A percentile compares a stretch with the other conserved stretches of the same genome.
Evolutionary conservation across 345 rosid genomes (phyloP).

Genomic region (Hibiscus trionum): DNA sequence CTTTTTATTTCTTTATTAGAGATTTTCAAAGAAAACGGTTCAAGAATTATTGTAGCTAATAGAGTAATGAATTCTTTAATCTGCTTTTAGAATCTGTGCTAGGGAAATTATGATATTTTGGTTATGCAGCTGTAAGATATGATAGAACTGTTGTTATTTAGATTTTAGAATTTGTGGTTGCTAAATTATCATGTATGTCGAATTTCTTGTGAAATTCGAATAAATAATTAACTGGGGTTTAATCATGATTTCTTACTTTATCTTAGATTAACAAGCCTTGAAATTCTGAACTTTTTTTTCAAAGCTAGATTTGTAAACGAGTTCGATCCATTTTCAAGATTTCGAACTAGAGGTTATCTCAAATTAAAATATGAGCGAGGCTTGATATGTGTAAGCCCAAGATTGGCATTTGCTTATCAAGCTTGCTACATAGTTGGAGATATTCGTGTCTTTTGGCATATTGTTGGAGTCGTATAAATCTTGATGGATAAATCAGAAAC

Average conservation of each 20-base stretch:
- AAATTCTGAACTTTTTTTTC: background rate
- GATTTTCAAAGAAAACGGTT: background rate
- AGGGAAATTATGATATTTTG: background rate
- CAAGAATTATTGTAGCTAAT: background rate
- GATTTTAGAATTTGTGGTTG: background rate
- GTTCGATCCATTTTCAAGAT: background rate
- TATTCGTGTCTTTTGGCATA: background rate
- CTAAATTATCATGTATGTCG: background rate
- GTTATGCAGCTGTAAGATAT: background rate
- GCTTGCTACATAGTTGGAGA: background rate
- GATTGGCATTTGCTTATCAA: background rate
- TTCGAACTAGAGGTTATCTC: background rate
- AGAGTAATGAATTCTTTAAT: background rate
- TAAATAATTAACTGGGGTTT: background rate
- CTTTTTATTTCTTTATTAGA: background rate
- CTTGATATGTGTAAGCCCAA: too few relatives aligned
- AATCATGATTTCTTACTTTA: background rate
- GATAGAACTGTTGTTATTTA: background rate
- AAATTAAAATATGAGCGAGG: background rate
- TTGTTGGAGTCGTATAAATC: background rate
- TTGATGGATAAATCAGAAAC: background rate
- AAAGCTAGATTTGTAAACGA: background rate
- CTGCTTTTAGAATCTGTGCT: background rate
- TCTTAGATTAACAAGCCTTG: background rate
- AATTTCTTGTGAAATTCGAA: background rate